Base-by-base conservation (phyloP, 495 filamentous ascomycete genomes). In the Penicillium macrosclerotiorum region DNA sequence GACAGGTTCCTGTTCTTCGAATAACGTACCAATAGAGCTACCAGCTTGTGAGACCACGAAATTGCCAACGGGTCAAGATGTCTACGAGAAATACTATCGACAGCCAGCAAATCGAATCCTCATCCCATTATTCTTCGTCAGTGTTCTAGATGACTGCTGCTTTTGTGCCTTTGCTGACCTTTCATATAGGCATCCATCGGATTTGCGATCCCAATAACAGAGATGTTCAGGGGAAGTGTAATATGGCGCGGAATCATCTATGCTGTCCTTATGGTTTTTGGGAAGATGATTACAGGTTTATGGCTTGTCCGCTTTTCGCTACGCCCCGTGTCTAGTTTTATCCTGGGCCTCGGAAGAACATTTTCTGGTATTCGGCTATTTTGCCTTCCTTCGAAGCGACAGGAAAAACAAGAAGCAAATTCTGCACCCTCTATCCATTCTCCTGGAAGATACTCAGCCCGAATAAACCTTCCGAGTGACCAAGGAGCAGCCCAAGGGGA, bases 211-310 rank as follows among this genome's bases (percentile, higher is more conserved):
- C 86, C 88, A 0, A 83, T 92, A 26, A 75, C 78, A 1, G 60
- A 81, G 9, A 81, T 93, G 71, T 92, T 90, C 57, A 52, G 55
- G 2, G 77, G 77, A 4, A 55, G 58, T 37, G 71, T 87, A 1
- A 55, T 89, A 16, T 93, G 84, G 89, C 76, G 80, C 7, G 88
- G 88, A 1, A 48, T 89, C 1, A 72, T 89, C 13, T 93, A 89
- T 53, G 64, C 83, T 3, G 43, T 84, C 0, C 64, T 92, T 4
- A 93, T 92, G 88, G 51, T 67, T 8, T 25, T 85, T 17, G 81
- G 72, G 1, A 93, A 92, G 63, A 41, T 80, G 18, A 47, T 72
- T 14, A 85, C 81, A 8, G 84, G 86, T 0, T 12, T 84, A 2
- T 87, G 83, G 74, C 74, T 90, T 1, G 62, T 86, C 2, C 75